A percentile compares a stretch with the other conserved stretches of the same genome.
phyloP scores from a whole-genome alignment of 2,329 filamentous ascomycete genomes.

The Fusarium brachygibbosum region DNA sequence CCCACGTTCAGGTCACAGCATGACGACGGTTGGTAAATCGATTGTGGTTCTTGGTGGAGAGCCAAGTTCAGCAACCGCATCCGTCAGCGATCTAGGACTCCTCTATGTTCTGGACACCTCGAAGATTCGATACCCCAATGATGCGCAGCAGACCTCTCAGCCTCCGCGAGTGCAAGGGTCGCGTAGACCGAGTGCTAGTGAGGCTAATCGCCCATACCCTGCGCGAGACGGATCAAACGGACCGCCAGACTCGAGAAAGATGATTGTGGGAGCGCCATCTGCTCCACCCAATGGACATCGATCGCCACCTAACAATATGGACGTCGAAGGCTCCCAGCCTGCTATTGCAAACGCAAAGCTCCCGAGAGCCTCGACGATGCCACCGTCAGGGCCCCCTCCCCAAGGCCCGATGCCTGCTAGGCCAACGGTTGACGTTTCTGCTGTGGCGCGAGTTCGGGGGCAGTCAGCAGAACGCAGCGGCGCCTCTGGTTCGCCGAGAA shows the following conservation, averaged over 20 bases:
- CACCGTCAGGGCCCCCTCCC: constrained; percentile 66
- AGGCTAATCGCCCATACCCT: constrained; percentile 56
- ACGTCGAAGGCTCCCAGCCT: constrained; percentile 54
- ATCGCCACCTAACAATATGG: constrained; percentile 56
- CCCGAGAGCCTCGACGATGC: constrained; percentile 49
- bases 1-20: constrained; percentile 93
- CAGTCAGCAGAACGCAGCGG: constrained; percentile 63
- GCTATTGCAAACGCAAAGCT: constrained; percentile 56
- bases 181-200: constrained; percentile 60
- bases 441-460: constrained; percentile 61
- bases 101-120: constrained; percentile 93
- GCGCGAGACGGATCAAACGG: constrained; percentile 67
- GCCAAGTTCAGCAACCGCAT: constrained; percentile 86
- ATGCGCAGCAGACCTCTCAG: constrained; percentile 60
- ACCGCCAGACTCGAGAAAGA: constrained; percentile 64
- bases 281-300: constrained; percentile 59
- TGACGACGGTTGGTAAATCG: constrained; percentile 94
- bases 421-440: constrained; percentile 59
- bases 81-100: constrained; percentile 86
- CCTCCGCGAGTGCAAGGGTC: constrained; percentile 55
- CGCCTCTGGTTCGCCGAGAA: constrained; percentile 55
- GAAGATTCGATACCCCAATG: constrained; percentile 96
- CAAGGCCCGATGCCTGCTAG: constrained; percentile 66
- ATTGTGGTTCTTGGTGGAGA: constrained; percentile 94
- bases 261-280: constrained; percentile 52